Base-by-base conservation (phyloP, 2,329 filamentous ascomycete species). In the Colletotrichum sp. region DNA sequence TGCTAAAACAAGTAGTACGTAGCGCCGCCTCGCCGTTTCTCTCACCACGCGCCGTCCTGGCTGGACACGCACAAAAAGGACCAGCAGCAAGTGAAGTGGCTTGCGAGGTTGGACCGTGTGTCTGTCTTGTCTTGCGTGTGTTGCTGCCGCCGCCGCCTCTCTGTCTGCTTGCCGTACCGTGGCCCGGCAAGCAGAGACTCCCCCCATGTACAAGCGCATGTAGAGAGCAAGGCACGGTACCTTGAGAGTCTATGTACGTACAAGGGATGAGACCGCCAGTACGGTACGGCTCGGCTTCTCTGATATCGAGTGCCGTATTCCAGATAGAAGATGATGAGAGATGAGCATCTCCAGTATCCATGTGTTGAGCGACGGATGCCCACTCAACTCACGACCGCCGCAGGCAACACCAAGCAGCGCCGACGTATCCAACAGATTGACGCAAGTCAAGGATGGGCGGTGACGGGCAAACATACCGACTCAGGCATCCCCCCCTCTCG, bases 11-110 rank as follows among this genome's bases (percentile, higher is more conserved):
- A 52, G n/a, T 4, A 52, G 44, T 52, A 64, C 7, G 30, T 25
- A 63, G 30, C 57, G 64, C 15, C 19, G 16, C 57, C 36, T 59
- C 63, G 64, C 73, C 73, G 63, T 75, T 72, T 72, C 69, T 72
- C 32, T 70, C 73, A 72, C 63, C 71, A 61, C 52, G 52, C 72
- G 72, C 68, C 68, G 72, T 55, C 68, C 60, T 59, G 72, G 68
- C 60, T 59, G 72, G 68, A 74, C 60, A 63, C 22, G 44, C n/a
- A 52, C 8, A 25, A 63, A 52, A 39, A 27, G 30, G 52, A 16
- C 66, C 25, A 55, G 52, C 32, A 15, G 9, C 44, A 48, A 48
- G 44, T 48, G n/a, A 48, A 48, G 44, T 48, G 44, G 44, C 44
- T 48, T 48, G 44, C 44, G 44, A 48, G 44, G n/a, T 48, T 48